Evolutionary conservation across 2,329 filamentous ascomycete genomes (phyloP).

Genomic region (Penicillium decumbens): DNA sequence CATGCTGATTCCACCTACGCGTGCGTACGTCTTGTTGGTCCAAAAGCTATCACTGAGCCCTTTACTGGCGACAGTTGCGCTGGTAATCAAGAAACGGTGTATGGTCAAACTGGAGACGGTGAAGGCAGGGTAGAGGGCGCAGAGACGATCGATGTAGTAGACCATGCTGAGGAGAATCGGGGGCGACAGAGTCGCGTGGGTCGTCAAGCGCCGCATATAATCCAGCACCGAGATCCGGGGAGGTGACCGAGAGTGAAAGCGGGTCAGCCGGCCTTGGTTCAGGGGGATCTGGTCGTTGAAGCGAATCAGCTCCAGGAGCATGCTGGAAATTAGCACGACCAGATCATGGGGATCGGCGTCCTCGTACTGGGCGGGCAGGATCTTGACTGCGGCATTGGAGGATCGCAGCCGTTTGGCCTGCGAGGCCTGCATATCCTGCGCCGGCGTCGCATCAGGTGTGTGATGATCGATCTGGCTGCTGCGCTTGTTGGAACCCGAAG

Average conservation of each 20-base stretch:
- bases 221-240: conserved; percentile 92
- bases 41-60: conserved; percentile 95
- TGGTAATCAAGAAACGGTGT: conserved; percentile 93
- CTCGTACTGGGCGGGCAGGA: conserved; percentile 68
- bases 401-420: conserved; percentile 47
- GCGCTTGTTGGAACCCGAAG: conserved; percentile 33
- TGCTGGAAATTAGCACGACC: conserved; percentile 84
- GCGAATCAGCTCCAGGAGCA: conserved; percentile 90
- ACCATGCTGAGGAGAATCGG: conserved; percentile 97
- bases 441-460: conserved; percentile 21
- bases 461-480: conserved; percentile 30
- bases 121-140: conserved; percentile 86
- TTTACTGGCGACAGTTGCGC: conserved; percentile 91
- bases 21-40: conserved; percentile 95
- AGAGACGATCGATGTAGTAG: conserved; percentile 95
- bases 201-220: conserved; percentile 86
- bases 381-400: conserved; percentile 47
- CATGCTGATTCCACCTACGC: conserved; percentile 86
- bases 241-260: conserved; percentile 86
- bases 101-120: conserved; percentile 95
- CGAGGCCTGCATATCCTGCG: conserved; percentile 29
- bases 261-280: conserved; percentile 77
- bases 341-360: conserved; percentile 77
- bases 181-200: conserved; percentile 87
- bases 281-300: conserved; percentile 87